A percentile compares a stretch with the other conserved stretches of the same genome.
phyloP scores from a whole-genome alignment of 371 early-diverging fungal genomes.

The Choanephora cucurbitarum region DNA sequence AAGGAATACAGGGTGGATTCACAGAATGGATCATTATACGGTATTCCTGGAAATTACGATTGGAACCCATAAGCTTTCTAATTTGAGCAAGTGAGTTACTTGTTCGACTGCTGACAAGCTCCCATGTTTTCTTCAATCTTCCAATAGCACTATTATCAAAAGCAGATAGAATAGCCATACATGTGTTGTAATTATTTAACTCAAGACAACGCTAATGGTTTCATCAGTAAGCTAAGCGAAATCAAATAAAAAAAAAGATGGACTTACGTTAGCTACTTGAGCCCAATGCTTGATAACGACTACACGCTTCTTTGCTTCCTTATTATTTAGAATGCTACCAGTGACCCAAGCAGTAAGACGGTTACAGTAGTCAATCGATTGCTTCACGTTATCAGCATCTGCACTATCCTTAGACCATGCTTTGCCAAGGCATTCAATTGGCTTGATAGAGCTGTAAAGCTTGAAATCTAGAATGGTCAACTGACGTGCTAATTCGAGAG shows the following conservation, averaged over 20 bases:
- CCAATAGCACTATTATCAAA: constrained; percentile 89
- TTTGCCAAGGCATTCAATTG: constrained; percentile 86
- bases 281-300: constrained; percentile 83
- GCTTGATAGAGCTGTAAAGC: constrained; percentile 78
- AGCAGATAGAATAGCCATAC: constrained; percentile 88
- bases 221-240: neutral
- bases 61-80: constrained; percentile 74
- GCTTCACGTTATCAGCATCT: constrained; percentile 71
- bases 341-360: constrained; percentile 81
- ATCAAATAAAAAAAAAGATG: neutral
- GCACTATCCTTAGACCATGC: constrained; percentile 82
- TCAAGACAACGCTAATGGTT: constrained; percentile 59
- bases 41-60: constrained; percentile 84
- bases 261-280: constrained; percentile 72
- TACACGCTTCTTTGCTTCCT: constrained; percentile 79
- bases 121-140: constrained; percentile 91
- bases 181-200: constrained; percentile 91
- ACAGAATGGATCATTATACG: constrained; percentile 83
- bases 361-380: constrained; percentile 72
- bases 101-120: constrained; percentile 61
- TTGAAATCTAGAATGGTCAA: constrained; percentile 86
- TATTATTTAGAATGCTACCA: constrained; percentile 72
- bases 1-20: constrained; percentile 93
- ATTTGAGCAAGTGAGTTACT: constrained; percentile 52
- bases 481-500: constrained; percentile 93